Evolutionary conservation across 495 filamentous ascomycete species (phyloP), one percentile per base, ranked within the genome.

Genomic region (Xylaria flabelliformis): DNA sequence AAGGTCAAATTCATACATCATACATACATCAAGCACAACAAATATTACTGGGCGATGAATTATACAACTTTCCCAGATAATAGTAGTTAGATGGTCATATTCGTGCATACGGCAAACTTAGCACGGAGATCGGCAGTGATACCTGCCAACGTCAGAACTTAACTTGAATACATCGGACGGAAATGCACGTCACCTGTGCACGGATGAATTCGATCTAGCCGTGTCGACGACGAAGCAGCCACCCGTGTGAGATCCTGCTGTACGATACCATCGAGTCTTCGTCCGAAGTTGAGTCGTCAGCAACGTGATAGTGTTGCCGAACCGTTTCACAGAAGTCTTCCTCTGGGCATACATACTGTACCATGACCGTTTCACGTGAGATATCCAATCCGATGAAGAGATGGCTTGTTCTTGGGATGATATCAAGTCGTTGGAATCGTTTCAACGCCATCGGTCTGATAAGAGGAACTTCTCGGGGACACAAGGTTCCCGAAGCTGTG

Each of bases 121-220:
- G 12, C 24, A 56, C 53, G 12, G 41, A 32, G 48, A 29, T 13
- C 19, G 29, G 12, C 19, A 6, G n/a, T n/a, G 29, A 19, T 12
- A 53, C 9, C 41, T 53, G 21, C 42, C 42, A 41, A 63, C 42
- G 19, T 26, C 24, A 21, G 10, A 42, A 1, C 1, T 44, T 2
- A 34, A 21, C 56, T 39, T 21, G 56, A 4, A n/a, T 19, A 41
- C 19, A 70, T 63, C 44, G 34, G 24, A 19, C 21, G 55, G 19
- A 50, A 62, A 17, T 24, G 26, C 13, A 58, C 68, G 34, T 71
- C 59, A 64, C 46, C 36, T 34, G 69, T 71, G 44, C 17, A 51
- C 42, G 6, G 21, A 7, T 29, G n/a, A 12, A 26, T 34, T 26
- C 19, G 68, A 48, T 51, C 58, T 55, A 39, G 68, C 9, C 46